A percentile compares a stretch with the other conserved stretches of the same genome.
phyloP scores from a whole-genome alignment of 2,329 filamentous ascomycete genomes.

The Didymella lethalis region DNA sequence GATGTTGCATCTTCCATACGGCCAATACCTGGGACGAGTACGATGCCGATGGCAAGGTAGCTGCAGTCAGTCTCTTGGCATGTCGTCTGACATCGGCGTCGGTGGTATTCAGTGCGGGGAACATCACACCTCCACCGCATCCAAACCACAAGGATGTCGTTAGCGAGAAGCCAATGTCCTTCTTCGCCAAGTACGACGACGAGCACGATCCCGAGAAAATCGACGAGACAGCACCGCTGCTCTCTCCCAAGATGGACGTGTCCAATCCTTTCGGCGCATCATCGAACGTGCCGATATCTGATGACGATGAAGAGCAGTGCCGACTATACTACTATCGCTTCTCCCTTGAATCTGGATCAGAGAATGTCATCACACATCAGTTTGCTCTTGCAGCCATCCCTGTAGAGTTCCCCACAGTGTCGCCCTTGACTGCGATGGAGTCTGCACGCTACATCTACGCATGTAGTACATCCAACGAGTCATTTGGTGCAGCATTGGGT shows the following conservation, averaged over 20 bases:
- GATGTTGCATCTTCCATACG: constrained; percentile 76
- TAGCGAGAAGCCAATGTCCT: constrained; percentile 51
- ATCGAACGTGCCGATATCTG: constrained; percentile 34
- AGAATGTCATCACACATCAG: constrained; percentile 63
- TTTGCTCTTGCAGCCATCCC: constrained; percentile 71
- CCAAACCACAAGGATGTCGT: constrained; percentile 44
- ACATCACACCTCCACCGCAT: constrained; percentile 63
- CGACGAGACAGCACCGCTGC: constrained; percentile 37
- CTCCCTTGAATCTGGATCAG: constrained; percentile 49
- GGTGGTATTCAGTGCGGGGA: constrained; percentile 70
- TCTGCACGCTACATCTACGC: constrained; percentile 70
- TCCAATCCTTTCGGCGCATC: constrained; percentile 20
- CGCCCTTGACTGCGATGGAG: constrained; percentile 64
- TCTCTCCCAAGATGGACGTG: constrained; percentile 8
- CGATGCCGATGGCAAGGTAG: constrained; percentile 40
- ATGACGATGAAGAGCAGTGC: constrained; percentile 69
- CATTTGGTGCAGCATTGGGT: constrained; percentile 68
- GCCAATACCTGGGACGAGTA: constrained; percentile 73
- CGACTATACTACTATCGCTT: constrained; percentile 75
- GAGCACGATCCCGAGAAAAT: constrained; percentile 37
- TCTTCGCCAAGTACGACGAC: constrained; percentile 56
- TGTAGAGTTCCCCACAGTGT: constrained; percentile 72
- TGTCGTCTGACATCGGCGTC: constrained; percentile 73
- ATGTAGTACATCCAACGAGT: constrained; percentile 66
- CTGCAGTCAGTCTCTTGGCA: constrained; percentile 68